Evolutionary conservation across 495 filamentous ascomycete species (phyloP), one percentile per base, ranked within the genome.

Genomic region (Physcia stellaris): DNA sequence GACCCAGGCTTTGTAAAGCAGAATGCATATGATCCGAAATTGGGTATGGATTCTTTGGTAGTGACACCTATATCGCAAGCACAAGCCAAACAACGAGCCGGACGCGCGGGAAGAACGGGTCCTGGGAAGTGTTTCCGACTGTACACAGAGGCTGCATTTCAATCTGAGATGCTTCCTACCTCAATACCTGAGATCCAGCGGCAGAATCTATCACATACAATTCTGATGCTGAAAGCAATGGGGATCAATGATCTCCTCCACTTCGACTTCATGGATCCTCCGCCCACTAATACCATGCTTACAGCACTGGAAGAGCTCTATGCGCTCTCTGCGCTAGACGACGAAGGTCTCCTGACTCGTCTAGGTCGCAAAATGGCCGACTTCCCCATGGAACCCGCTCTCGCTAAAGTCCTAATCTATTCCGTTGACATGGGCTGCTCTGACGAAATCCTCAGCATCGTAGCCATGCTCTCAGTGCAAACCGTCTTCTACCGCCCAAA

Each of bases 191-290:
- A 96, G 50, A 99, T 99, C 35, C 90, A 99, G 51, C 73, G 90
- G 6, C 86, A 94, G 54, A 96, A 96, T 49, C 59, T 99, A n/a
- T 80, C 83, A 0, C 72, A 79, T 40, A 95, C 90, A 2, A 96
- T 99, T 58, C 75, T 99, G 20, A 94, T 96, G 86, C 70, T 99
- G 22, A 99, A 99, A 57, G 90, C 90, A 1, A 96, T 96, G 88
- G 90, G 90, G 3, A 96, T 99, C 54, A 95, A 96, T 49, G 90
- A 99, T 50, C 66, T 99, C 3, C 73, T 99, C 9, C 85, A 93
- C 45, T 99, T 99, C 50, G 88, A 95, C 55, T 99, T 96, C 50
- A 95, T 99, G 87, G 92, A 96, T 49, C 86, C 88, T 2, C 90
- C 90, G 1, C 90, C 92, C 1, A 88, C 86, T 5, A 95, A 94